These are phyloP conservation scores for Tolypocladium tundrense DNA, from an alignment of 2,329 filamentous ascomycete species.

Conservation along the genomic window DNA sequence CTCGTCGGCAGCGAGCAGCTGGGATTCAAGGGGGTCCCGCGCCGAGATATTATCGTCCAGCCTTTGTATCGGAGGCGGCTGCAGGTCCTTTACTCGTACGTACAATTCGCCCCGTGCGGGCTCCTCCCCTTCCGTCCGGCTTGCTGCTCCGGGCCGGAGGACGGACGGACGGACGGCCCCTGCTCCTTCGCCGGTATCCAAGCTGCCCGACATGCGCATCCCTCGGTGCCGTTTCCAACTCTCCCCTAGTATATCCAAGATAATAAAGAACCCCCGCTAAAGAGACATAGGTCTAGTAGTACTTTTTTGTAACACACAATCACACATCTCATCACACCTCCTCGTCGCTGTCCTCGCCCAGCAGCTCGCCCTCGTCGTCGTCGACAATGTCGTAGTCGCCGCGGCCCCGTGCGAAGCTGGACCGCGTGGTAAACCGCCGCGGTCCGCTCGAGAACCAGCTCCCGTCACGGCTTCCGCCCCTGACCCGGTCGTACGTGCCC, in stretches of 20 bases:
- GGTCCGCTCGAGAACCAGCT: slow-evolving; percentile 46
- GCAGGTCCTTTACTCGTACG: neutral
- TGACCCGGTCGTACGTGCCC: slow-evolving; percentile 39
- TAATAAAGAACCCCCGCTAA: neutral
- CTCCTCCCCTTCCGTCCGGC: neutral
- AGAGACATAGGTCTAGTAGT: neutral
- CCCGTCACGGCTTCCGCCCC: slow-evolving; percentile 36
- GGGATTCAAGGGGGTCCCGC: neutral
- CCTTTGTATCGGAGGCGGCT: neutral
- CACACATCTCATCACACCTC: slow-evolving; percentile 42
- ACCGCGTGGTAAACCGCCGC: slow-evolving; percentile 74
- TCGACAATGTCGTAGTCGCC: slow-evolving; percentile 86
- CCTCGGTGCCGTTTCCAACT: neutral
- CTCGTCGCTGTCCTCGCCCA: slow-evolving; percentile 90
- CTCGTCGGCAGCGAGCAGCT: neutral
- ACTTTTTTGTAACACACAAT: neutral
- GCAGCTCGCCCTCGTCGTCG: slow-evolving; percentile 85
- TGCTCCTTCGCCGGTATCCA: neutral
- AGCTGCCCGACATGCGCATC: neutral
- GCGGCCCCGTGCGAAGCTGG: slow-evolving; percentile 76
- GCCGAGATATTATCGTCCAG: neutral
- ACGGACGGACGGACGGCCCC: neutral
- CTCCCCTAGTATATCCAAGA: slow-evolving; percentile 1
- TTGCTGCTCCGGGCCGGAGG: neutral
- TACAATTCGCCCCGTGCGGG: neutral